These are phyloP conservation scores for Cercospora sojina DNA, from an alignment of 2,329 filamentous ascomycete genomes.

Conservation along the genomic window DNA sequence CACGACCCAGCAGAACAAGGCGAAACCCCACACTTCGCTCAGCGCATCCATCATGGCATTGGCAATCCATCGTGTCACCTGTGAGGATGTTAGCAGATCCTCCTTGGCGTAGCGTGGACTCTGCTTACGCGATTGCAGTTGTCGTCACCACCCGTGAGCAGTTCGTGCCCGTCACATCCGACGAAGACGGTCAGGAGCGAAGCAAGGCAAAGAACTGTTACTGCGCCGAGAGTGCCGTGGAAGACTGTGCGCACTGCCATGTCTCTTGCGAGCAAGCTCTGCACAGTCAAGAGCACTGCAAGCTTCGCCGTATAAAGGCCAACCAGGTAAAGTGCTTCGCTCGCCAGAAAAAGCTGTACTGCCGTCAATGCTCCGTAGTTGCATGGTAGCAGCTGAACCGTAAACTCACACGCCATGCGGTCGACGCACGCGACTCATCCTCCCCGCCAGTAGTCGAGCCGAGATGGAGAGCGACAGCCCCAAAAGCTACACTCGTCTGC, in stretches of 20 bases:
- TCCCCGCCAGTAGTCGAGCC: conserved; percentile 5
- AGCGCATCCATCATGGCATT: conserved; percentile 18
- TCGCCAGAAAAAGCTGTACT: conserved; percentile 18
- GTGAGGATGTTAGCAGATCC: neutral
- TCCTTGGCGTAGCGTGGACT: neutral
- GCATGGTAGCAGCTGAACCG: neutral
- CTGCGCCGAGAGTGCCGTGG: conserved; percentile 11
- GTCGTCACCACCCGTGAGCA: neutral
- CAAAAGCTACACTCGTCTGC: conserved; percentile 12
- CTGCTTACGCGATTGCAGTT: neutral
- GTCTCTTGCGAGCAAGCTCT: conserved; percentile 14
- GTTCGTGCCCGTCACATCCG: conserved; percentile 12
- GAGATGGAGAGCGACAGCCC: conserved; percentile 15
- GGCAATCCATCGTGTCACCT: conserved; percentile 10
- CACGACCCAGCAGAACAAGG: conserved; percentile 17
- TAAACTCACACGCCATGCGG: conserved; percentile 16
- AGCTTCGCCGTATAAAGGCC: conserved; percentile 17
- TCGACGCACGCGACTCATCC: neutral
- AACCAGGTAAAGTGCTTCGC: conserved; percentile 16
- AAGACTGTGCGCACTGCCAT: conserved; percentile 18
- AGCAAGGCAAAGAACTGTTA: conserved; percentile 7
- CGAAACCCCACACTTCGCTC: conserved; percentile 18
- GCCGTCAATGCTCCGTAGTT: neutral
- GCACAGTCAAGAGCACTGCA: conserved; percentile 19
- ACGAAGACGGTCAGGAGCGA: conserved; percentile 14